Conservation (phyloP, 768 basidiomycete species). For the Hysterangium stoloniferum region DNA sequence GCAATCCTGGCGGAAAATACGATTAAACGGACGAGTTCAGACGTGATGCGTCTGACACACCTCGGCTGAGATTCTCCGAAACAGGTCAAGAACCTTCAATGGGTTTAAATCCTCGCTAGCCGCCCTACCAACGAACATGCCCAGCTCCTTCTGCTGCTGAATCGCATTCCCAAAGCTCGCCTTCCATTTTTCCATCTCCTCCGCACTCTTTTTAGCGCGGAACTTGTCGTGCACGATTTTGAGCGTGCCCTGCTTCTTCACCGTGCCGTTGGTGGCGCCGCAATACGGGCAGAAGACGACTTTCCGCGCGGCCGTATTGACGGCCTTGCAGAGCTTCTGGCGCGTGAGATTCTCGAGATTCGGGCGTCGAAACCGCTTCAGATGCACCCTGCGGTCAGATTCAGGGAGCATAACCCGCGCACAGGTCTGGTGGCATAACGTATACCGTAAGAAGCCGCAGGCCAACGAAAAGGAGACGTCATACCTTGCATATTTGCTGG, state of each 20-base stretch:
- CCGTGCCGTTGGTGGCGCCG: constrained; percentile 85
- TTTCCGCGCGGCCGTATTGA: constrained; percentile 84
- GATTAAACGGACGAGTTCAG: background rate
- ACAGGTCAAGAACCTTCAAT: constrained; percentile 85
- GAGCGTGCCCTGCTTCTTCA: constrained; percentile 91
- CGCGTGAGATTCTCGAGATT: constrained; percentile 91
- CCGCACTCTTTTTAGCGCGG: constrained; percentile 85
- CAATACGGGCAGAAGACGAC: constrained; percentile 90
- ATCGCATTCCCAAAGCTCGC: constrained; percentile 73
- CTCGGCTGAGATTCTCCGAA: constrained; percentile 88
- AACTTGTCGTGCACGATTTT: constrained; percentile 99
- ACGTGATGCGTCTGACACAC: constrained; percentile 30
- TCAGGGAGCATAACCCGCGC: constrained; percentile 87
- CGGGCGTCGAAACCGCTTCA: constrained; percentile 85
- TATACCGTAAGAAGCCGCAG: background rate
- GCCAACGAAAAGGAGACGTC: constrained; percentile 13
- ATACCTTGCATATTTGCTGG: constrained; percentile 94
- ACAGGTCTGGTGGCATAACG: constrained; percentile 46
- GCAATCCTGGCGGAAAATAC: constrained; percentile 59
- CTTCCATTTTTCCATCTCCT: constrained; percentile 84
- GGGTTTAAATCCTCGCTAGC: constrained; percentile 92
- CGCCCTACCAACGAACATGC: constrained; percentile 77
- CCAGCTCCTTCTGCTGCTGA: constrained; percentile 82
- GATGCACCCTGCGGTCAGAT: constrained; percentile 71
- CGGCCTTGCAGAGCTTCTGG: constrained; percentile 70